A percentile compares a stretch with the other conserved stretches of the same genome.
phyloP scores from a whole-genome alignment of 169 alveolate genomes.

The Cryptosporidium meleagridis region DNA sequence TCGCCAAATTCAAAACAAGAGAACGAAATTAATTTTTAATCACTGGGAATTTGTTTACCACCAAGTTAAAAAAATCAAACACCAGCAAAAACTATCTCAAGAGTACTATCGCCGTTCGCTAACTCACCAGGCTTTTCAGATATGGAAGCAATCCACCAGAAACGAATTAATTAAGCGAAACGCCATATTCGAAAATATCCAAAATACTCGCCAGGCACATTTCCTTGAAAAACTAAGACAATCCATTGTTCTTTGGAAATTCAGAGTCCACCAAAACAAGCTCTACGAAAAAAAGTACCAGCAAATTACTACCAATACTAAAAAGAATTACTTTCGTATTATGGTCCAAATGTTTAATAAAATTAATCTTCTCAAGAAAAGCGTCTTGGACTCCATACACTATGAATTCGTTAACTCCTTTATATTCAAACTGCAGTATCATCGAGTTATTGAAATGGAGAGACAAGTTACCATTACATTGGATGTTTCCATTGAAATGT shows the following conservation, averaged over 20 bases:
- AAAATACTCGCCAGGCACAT: neutral
- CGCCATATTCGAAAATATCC: neutral
- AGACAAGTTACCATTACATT: conserved; percentile 11
- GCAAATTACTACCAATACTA: neutral
- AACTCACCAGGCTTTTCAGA: neutral
- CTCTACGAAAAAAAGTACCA: neutral
- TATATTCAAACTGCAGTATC: conserved; percentile 33
- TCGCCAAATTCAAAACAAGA: neutral
- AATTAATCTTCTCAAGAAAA: conserved; percentile 1
- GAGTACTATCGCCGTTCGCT: neutral
- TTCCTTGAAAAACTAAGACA: neutral
- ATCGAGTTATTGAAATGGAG: neutral
- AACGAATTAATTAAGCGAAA: neutral
- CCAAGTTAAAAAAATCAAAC: neutral
- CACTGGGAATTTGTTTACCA: conserved; percentile 20
- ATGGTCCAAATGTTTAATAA: conserved; percentile 19
- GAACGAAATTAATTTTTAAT: neutral
- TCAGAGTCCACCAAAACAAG: neutral
- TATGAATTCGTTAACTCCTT: conserved; percentile 16
- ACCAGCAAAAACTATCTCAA: neutral
- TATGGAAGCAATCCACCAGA: neutral
- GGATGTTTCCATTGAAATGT: neutral
- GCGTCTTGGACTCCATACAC: neutral
- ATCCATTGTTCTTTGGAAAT: neutral
- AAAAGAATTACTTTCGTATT: neutral